phyloP scores from a whole-genome alignment of 2,329 filamentous ascomycete genomes.

The Bipolaris oryzae region DNA sequence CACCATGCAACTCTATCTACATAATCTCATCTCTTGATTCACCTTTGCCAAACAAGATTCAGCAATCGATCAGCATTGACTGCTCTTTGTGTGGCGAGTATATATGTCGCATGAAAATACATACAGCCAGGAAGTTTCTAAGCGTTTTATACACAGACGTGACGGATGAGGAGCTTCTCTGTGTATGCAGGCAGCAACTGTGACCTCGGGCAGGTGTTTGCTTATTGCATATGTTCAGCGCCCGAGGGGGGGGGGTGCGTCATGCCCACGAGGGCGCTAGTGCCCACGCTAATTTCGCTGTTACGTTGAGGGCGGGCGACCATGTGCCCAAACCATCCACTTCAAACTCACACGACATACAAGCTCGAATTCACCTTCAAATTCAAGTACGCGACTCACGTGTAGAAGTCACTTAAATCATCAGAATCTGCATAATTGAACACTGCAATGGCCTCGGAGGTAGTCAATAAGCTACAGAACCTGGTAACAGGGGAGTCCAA shows the following conservation, averaged over 20 bases:
- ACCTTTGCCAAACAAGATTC: neutral
- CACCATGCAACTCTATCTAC: neutral
- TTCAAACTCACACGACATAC: conserved; percentile 18
- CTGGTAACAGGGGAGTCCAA: conserved; percentile 63
- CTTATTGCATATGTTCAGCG: neutral
- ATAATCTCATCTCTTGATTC: neutral
- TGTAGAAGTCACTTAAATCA: conserved; percentile 16
- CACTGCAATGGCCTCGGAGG: conserved; percentile 55
- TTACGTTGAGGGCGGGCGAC: conserved; percentile 20
- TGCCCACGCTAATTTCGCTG: conserved; percentile 19
- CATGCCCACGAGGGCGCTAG: conserved; percentile 20
- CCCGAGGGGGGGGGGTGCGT: conserved; percentile 4
- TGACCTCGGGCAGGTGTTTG: neutral
- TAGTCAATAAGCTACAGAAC: conserved; percentile 67
- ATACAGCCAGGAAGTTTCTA: neutral
- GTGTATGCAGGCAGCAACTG: neutral
- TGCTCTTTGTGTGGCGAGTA: neutral
- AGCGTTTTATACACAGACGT: neutral
- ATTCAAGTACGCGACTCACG: conserved; percentile 24
- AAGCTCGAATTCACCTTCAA: conserved; percentile 6
- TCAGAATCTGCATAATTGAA: conserved; percentile 15
- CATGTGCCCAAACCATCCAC: conserved; percentile 16
- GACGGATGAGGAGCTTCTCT: neutral
- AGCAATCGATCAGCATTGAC: neutral
- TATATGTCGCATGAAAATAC: neutral